These are phyloP conservation scores for Russula brevipes DNA, from an alignment of 768 basidiomycete genomes.

Conservation along the genomic window DNA sequence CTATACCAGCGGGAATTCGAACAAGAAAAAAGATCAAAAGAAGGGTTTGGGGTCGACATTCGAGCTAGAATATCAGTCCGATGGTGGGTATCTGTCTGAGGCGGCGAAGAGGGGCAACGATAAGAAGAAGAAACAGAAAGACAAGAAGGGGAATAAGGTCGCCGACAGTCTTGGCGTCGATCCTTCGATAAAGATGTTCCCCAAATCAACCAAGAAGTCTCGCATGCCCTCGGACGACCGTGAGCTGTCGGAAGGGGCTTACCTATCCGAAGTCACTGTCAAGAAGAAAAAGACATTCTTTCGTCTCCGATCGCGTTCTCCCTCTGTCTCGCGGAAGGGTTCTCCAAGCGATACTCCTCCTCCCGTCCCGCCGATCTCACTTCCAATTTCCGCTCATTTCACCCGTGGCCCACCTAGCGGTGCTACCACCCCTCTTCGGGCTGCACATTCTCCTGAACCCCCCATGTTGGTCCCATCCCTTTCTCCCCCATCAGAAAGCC, in stretches of 20 bases:
- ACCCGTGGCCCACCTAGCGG: slow-evolving; percentile 6
- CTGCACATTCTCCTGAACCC: background rate
- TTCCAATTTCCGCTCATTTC: slow-evolving; percentile 10
- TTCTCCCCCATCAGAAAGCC: background rate
- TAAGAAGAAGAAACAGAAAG: slow-evolving; percentile 23
- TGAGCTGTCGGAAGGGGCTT: slow-evolving; percentile 33
- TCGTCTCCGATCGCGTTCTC: slow-evolving; percentile 18
- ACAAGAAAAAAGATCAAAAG: slow-evolving; percentile 30
- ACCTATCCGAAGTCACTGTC: slow-evolving; percentile 30
- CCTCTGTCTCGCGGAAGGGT: slow-evolving; percentile 12
- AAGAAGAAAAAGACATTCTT: slow-evolving; percentile 32
- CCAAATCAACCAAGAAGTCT: slow-evolving; percentile 25
- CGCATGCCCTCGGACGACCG: slow-evolving; percentile 7
- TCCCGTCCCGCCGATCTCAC: slow-evolving; percentile 13
- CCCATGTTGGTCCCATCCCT: background rate
- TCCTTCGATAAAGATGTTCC: background rate
- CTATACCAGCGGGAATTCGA: slow-evolving; percentile 28
- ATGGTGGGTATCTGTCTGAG: slow-evolving; percentile 31
- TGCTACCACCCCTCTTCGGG: background rate
- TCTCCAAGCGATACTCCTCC: background rate
- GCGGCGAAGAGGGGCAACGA: slow-evolving; percentile 13
- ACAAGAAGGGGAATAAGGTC: slow-evolving; percentile 23
- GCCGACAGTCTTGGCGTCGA: slow-evolving; percentile 1
- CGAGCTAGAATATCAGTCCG: slow-evolving; percentile 32
- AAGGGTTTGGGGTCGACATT: slow-evolving; percentile 23